Percentiles rank a stretch among this genome's conserved stretches.
Evolutionary conservation across 2,329 filamentous ascomycete species (phyloP).

Genomic region (Ceratocystis variospora): DNA sequence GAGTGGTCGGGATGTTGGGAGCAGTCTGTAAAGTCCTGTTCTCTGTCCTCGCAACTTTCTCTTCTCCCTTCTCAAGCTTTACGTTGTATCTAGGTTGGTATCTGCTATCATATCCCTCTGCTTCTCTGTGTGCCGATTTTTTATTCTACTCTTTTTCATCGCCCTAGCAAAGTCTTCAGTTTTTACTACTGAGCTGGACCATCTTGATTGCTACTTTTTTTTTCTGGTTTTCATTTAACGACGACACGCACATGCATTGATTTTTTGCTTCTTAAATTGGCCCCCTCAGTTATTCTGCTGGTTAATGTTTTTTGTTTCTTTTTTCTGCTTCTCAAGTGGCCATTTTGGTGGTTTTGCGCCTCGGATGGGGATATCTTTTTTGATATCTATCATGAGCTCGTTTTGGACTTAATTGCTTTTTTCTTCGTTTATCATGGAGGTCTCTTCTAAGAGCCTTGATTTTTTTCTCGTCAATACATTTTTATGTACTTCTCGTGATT

Average conservation of each 20-base stretch:
- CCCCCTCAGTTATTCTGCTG: neutral
- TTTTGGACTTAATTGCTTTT: neutral
- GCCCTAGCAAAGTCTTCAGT: neutral
- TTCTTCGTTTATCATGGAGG: neutral
- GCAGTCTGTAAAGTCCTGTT: neutral
- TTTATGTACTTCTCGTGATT: slow-evolving; percentile 13
- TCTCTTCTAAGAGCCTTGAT: neutral
- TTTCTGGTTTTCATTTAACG: neutral
- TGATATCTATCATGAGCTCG: neutral
- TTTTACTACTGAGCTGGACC: neutral
- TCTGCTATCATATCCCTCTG: neutral
- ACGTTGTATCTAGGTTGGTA: neutral
- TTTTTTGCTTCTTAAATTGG: slow-evolving; percentile 17
- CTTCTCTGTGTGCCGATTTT: neutral
- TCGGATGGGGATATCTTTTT: neutral
- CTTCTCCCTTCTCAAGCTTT: neutral
- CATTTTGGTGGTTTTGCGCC: neutral
- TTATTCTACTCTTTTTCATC: neutral
- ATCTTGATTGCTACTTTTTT: neutral
- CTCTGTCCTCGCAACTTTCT: neutral
- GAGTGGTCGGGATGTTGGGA: neutral
- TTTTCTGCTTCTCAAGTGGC: neutral
- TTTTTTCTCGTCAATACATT: slow-evolving; percentile 15
- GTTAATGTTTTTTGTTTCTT: neutral
- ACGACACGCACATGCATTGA: slow-evolving; percentile 4